Conservation (phyloP, 768 basidiomycete species). For the Pleurotus djamor region DNA sequence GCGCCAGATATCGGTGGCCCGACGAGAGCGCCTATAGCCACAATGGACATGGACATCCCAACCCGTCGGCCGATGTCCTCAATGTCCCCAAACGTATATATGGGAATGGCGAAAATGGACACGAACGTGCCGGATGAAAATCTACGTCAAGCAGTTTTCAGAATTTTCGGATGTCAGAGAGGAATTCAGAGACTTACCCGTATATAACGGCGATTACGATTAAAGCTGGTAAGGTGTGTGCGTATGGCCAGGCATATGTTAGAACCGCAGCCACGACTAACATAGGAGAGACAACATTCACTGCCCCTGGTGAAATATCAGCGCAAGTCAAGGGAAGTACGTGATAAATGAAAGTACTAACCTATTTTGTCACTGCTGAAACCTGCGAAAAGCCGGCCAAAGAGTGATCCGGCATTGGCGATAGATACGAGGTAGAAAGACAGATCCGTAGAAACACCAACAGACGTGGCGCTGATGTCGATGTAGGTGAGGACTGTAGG, state of each 20-base stretch:
- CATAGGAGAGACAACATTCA: constrained; percentile 59
- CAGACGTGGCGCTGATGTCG: constrained; percentile 43
- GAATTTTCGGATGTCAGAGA: neutral
- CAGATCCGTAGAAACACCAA: constrained; percentile 45
- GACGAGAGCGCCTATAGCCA: constrained; percentile 59
- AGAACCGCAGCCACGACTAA: constrained; percentile 43
- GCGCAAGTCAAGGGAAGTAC: constrained; percentile 1
- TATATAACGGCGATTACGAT: constrained; percentile 53
- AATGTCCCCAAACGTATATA: constrained; percentile 57
- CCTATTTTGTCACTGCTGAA: constrained; percentile 49
- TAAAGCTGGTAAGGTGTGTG: constrained; percentile 33
- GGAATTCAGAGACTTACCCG: constrained; percentile 34
- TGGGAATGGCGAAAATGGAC: constrained; percentile 52
- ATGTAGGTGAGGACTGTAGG: constrained; percentile 53
- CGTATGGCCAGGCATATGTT: constrained; percentile 64
- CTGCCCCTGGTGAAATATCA: constrained; percentile 33
- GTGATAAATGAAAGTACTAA: constrained; percentile 15
- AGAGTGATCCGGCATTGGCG: constrained; percentile 54
- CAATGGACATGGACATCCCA: constrained; percentile 62
- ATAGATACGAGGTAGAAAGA: constrained; percentile 61
- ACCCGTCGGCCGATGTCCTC: constrained; percentile 62
- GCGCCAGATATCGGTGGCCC: constrained; percentile 78
- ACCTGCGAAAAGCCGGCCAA: constrained; percentile 53
- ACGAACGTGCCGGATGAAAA: constrained; percentile 63
- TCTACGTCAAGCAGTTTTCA: constrained; percentile 24